Evolutionary conservation across 192 early-diverging fungal species (phyloP), one percentile per base, ranked within the genome.

Genomic region (Glomus cerebriforme): DNA sequence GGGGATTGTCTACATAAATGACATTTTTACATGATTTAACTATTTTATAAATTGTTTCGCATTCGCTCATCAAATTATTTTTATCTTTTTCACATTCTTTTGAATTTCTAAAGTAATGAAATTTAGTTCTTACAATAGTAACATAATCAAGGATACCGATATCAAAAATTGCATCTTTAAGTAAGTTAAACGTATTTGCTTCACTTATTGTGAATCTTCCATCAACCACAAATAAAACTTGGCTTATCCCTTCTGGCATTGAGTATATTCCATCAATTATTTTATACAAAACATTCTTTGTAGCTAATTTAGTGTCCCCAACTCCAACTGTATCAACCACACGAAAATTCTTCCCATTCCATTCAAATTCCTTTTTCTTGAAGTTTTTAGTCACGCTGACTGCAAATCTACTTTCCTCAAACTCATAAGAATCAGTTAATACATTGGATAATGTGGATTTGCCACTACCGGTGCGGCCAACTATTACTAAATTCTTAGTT

Each of bases 381-480:
- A n/a, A n/a, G n/a, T n/a, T n/a, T n/a, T n/a, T n/a, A n/a, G n/a
- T 1, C 59, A 12, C 15, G 3, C 72, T 59, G 34, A 60, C 22
- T 22, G 29, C 31, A 32, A 4, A 1, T 0, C 22, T 27, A 22
- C 54, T 59, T 59, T 75, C 73, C 1, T 15, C 12, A 75, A 62
- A 75, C 31, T 74, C 9, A 27, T 74, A 0, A 59, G 49, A 29
- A 22, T 35, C 22, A 34, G 17, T 74, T 9, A 74, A 26, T 34
- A 74, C 58, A 74, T 74, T 74, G 5, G 72, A 47, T 24, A 74
- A 27, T 7, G 68, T 47, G 22, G 68, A n/a, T n/a, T n/a, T n/a
- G n/a, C n/a, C n/a, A n/a, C n/a, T n/a, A n/a, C n/a, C n/a, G n/a
- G n/a, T n/a, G n/a, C n/a, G n/a, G n/a, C n/a, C n/a, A n/a, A n/a